Evolutionary conservation across 148 eudicot species (phyloP).

Genomic region (Chenopodium formosanum): DNA sequence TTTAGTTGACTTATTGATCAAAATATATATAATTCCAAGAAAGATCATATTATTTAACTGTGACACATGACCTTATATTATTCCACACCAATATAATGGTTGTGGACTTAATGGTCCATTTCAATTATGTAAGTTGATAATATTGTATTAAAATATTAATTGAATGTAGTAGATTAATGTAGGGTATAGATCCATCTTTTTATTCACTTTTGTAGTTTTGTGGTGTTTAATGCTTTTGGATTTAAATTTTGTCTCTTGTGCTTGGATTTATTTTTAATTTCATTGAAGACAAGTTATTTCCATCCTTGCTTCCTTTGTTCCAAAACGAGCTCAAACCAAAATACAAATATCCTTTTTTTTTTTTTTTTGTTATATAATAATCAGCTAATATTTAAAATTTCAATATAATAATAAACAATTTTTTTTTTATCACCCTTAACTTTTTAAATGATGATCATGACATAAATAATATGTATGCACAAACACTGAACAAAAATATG

Average conservation of each 20-base stretch:
- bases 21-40: background rate
- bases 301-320: too few species aligned
- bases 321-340: too few species aligned
- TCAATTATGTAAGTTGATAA: background rate
- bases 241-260: background rate
- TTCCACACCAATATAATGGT: conserved; percentile 3
- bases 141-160: background rate
- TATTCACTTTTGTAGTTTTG: background rate
- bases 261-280: background rate
- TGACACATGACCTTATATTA: background rate
- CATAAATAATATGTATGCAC: too few species aligned
- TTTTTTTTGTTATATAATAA: too few species aligned
- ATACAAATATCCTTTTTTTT: too few species aligned
- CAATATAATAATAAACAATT: too few species aligned
- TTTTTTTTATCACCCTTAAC: too few species aligned
- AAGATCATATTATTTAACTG: background rate
- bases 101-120: conserved; percentile 2
- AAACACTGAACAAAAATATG: too few species aligned
- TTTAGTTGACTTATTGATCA: background rate
- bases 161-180: background rate
- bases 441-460: too few species aligned
- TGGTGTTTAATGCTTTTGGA: background rate
- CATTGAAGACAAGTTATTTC: too few species aligned
- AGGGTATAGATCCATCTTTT: conserved; percentile 4
- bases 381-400: too few species aligned